Base-by-base conservation (phyloP, 371 early-diverging fungal genomes). In the Syncephalastrum sp. region DNA sequence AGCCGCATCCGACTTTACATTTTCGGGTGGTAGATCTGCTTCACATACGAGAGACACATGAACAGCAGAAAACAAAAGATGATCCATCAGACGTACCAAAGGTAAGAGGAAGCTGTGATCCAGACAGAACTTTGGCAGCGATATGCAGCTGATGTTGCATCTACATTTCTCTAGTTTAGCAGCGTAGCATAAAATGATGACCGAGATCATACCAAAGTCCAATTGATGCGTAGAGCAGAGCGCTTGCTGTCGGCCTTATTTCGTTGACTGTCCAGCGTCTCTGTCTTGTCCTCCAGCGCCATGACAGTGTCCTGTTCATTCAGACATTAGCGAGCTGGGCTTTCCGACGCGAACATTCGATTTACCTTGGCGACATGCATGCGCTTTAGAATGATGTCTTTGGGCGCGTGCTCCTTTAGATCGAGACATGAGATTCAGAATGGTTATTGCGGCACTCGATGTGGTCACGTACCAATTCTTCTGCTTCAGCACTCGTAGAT, bases 291-390 rank as follows among this genome's bases (percentile, higher is more conserved):
- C 42, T 54, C 56, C 17, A 56, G 19, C 1, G 38, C 8, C 17
- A 10, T 41, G 7, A 42, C 33, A 16, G 47, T 27, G 17, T 56
- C 48, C 56, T 56, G 24, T 42, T 21, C 10, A 33, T 33, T 33
- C 38, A 33, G 21, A 10, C 10, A 54, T 45, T 24, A 54, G 17
- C 14, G 46, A 8, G 7, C 25, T 17, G 16, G 24, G 17, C 17
- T 43, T 41, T 41, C 42, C 15, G 13, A 10, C 10, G 19, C 4
- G 14, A 10, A 16, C 42, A 53, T 42, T 43, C 42, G 14, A 23
- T 51, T 15, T 59, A 64, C 64, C 38, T 64, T 64, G 8, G 56
- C 59, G 17, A 44, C 33, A 5, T 51, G 55, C 64, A 64, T 64
- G 44, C 42, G 54, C 16, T 51, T 50, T n/a, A 64, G 23, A 15